These are phyloP conservation scores for Fusarium veterinarium DNA, from an alignment of 2,329 filamentous ascomycete species.

Conservation along the genomic window DNA sequence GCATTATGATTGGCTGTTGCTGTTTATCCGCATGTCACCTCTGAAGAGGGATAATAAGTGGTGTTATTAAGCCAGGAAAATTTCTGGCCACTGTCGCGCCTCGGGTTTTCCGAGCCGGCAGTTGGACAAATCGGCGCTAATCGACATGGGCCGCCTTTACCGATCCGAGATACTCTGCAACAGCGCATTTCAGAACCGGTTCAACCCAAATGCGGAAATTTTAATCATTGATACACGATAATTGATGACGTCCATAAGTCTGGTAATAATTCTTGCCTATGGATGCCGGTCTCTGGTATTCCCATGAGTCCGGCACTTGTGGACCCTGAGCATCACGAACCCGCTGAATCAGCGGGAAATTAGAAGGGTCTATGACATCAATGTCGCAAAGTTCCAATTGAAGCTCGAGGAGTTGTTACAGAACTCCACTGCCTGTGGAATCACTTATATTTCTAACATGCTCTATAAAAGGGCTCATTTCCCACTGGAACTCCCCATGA, in stretches of 20 bases:
- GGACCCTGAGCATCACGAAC: background rate
- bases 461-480: background rate
- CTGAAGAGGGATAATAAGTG: background rate
- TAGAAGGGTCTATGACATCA: background rate
- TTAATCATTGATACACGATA: accelerated
- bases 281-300: too few relatives aligned
- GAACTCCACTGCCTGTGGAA: background rate
- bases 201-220: background rate
- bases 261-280: background rate
- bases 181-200: too few relatives aligned
- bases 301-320: accelerated
- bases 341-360: conserved; percentile 12
- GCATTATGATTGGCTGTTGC: background rate
- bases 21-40: accelerated
- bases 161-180: background rate
- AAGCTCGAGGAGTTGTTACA: background rate
- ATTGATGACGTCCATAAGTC: background rate
- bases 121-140: background rate
- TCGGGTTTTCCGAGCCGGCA: background rate
- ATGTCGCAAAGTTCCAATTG: background rate
- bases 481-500: accelerated
- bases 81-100: background rate
- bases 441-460: background rate
- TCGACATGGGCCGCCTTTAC: background rate
- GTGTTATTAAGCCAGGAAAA: background rate